These are phyloP conservation scores for Linum tenue DNA, from an alignment of 345 rosid species.

Conservation along the genomic window DNA sequence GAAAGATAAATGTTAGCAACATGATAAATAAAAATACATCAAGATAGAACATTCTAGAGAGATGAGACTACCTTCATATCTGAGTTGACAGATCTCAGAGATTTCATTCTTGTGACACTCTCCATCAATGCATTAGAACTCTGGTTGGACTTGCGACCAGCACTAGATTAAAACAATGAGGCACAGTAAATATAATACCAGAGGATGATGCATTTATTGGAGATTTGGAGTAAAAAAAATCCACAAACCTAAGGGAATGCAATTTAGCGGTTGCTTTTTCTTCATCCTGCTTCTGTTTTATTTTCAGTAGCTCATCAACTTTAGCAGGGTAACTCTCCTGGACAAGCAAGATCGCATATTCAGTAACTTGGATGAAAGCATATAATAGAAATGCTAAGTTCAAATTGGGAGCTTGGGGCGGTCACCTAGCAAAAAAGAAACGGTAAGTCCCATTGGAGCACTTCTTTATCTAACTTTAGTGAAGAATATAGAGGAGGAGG, in stretches of 20 bases:
- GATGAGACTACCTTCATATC: slow-evolving; percentile 21
- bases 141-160: slow-evolving; percentile 28
- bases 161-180: slow-evolving; percentile 19
- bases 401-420: neutral
- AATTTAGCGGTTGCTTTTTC: slow-evolving; percentile 52
- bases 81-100: slow-evolving; percentile 46
- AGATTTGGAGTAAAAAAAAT: neutral
- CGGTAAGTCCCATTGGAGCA: no score
- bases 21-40: neutral
- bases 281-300: slow-evolving; percentile 77
- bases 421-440: neutral
- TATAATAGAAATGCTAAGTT: neutral
- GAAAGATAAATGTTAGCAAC: neutral
- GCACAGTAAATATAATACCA: slow-evolving; percentile 10
- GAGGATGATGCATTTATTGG: neutral
- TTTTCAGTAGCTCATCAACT: slow-evolving; percentile 50
- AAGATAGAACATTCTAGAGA: neutral
- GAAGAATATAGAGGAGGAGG: no score
- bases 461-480: no score
- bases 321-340: slow-evolving; percentile 44
- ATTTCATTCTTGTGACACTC: slow-evolving; percentile 37
- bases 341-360: slow-evolving; percentile 9
- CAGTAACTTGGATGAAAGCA: slow-evolving; percentile 3
- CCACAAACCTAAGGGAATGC: slow-evolving; percentile 60
- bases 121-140: slow-evolving; percentile 24